Base-by-base conservation (phyloP, 352 stramenopile genomes). In the Phytopythium ostracodes region DNA sequence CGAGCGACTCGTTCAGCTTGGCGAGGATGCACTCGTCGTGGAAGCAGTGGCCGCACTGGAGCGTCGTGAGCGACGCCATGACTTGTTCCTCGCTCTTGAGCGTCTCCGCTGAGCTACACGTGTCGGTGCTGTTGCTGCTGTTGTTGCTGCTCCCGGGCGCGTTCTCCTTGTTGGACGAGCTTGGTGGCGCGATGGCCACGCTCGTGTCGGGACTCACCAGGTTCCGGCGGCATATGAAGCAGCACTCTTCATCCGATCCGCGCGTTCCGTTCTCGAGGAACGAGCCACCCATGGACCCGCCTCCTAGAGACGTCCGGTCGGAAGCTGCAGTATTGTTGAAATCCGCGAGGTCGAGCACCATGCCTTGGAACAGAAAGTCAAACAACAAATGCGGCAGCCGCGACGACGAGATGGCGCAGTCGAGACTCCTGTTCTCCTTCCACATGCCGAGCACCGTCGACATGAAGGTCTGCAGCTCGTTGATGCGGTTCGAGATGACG, bases 1-100 rank as follows among this genome's bases (percentile, higher is more conserved):
- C 58, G 11, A 94, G 69, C 25, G 59, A 73, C 62, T 90, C 70
- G 67, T 94, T 94, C 36, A 94, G 77, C 63, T 94, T 92, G 49
- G 68, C 72, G 10, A 95, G 66, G 56, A 95, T 95, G 66, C 86
- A 95, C 59, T 95, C 86, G 55, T 95, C 86, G 63, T 95, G 86
- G 72, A 92, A 95, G 50, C 82, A 84, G 66, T 95, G 86, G 18
- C 86, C 82, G 54, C 86, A 95, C 49, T 86, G 66, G 3, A 95
- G 74, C 42, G 84, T 92, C 27, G 86, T 92, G 27, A 94, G 65
- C 38, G 79, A 81, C 15, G 78, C 70, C 55, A 68, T 71, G 27
- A 72, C 60, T 31, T 59, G 56, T 31, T 79, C 75, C 25, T 75
- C 69, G 29, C 56, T 67, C n/a, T 63, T 63, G 24, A 63, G 55